Percentiles rank a stretch among this genome's conserved stretches.
These are phyloP conservation scores for Hemerocallis citrina DNA, from an alignment of 106 monocot species.

Conservation along the genomic window DNA sequence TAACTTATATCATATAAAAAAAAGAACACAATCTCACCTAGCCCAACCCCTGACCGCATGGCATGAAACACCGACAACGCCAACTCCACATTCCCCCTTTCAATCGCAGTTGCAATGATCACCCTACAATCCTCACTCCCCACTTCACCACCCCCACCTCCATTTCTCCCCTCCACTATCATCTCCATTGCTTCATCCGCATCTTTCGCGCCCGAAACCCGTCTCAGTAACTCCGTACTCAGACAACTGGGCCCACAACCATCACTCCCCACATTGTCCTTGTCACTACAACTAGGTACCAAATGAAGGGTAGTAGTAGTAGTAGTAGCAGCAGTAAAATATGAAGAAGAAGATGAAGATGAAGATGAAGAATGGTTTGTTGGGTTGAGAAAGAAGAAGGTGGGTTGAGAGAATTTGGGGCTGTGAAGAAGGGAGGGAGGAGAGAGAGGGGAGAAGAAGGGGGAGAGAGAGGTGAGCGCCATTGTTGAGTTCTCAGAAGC, in stretches of 20 bases:
- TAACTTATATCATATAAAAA: not conserved
- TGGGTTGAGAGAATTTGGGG: not conserved
- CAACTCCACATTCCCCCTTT: slow-evolving; percentile 48
- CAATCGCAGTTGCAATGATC: slow-evolving; percentile 55
- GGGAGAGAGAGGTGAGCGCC: slow-evolving; percentile 2
- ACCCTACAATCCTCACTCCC: slow-evolving; percentile 40
- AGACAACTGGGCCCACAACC: slow-evolving; percentile 12
- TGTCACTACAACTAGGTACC: slow-evolving; percentile 13
- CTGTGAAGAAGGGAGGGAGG: not conserved
- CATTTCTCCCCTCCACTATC: slow-evolving; percentile 35
- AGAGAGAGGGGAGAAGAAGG: slow-evolving; percentile 1
- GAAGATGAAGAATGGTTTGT: no score
- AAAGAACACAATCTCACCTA: slow-evolving; percentile 28
- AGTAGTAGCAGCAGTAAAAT: not conserved
- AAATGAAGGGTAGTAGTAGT: not conserved
- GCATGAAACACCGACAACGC: slow-evolving; percentile 70
- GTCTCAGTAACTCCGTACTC: slow-evolving; percentile 45
- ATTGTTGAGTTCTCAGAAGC: not conserved
- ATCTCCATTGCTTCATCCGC: slow-evolving; percentile 57
- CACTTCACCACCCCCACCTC: slow-evolving; percentile 15
- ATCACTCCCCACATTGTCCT: slow-evolving; percentile 6
- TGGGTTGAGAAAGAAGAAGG: no score
- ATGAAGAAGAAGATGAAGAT: not conserved
- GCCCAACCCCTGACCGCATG: slow-evolving; percentile 35
- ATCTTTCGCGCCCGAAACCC: slow-evolving; percentile 44